Evolutionary conservation across 1,284 basidiomycete genomes (phyloP).

Genomic region (Boletellus sp.): DNA sequence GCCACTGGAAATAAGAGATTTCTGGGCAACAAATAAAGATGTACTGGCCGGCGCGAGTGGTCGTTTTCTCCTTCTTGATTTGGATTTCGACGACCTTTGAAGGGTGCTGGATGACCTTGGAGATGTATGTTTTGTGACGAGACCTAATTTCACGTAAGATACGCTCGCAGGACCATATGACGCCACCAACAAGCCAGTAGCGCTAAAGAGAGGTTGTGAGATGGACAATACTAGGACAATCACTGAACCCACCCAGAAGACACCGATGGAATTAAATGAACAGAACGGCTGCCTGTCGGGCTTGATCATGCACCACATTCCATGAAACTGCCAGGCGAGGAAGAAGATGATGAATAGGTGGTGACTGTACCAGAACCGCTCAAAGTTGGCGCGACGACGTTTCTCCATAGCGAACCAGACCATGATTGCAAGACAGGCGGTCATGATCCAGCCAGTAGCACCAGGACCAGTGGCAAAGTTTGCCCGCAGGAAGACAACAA

Average conservation of each 20-base stretch:
- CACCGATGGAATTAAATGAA: slow-evolving; percentile 78
- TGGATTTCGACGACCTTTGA: slow-evolving; percentile 88
- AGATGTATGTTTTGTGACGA: slow-evolving; percentile 83
- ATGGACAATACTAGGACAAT: not conserved
- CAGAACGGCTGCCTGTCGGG: slow-evolving; percentile 86
- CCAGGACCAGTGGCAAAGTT: slow-evolving; percentile 89
- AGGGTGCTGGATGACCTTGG: slow-evolving; percentile 91
- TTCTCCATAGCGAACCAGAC: slow-evolving; percentile 82
- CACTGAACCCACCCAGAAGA: slow-evolving; percentile 75
- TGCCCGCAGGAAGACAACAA: slow-evolving; percentile 66
- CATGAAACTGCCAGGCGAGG: slow-evolving; percentile 87
- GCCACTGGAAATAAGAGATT: slow-evolving; percentile 91
- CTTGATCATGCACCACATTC: slow-evolving; percentile 92
- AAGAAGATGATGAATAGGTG: slow-evolving; percentile 90
- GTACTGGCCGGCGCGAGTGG: slow-evolving; percentile 78
- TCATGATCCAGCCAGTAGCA: slow-evolving; percentile 92
- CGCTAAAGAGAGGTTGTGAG: slow-evolving; percentile 45
- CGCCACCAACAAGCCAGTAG: slow-evolving; percentile 85
- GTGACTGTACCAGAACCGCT: slow-evolving; percentile 87
- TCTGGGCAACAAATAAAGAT: slow-evolving; percentile 86
- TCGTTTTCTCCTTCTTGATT: slow-evolving; percentile 90
- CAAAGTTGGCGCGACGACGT: slow-evolving; percentile 67
- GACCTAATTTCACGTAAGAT: slow-evolving; percentile 84
- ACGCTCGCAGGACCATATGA: slow-evolving; percentile 82
- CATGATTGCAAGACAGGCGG: slow-evolving; percentile 65